Base-by-base conservation (phyloP, 1,284 basidiomycete species). In the Tylopilus sp. region DNA sequence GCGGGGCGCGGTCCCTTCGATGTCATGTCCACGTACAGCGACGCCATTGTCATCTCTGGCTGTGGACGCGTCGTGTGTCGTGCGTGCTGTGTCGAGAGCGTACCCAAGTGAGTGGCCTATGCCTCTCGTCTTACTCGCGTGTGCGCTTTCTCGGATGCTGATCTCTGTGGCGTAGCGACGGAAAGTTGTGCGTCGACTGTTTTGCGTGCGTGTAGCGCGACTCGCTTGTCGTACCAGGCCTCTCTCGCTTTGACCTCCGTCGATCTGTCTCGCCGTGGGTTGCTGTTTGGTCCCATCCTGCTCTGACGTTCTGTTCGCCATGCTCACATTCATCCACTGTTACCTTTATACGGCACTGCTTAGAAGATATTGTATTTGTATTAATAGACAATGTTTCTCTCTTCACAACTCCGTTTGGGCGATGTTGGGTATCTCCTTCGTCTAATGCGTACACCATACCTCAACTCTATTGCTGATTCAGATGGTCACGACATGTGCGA, bases 171-270 rank as follows among this genome's bases (percentile, higher is more conserved):
- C 24, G 41, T 41, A 64, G 63, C 33, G 65, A 68, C 37, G 63
- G 66, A 30, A 66, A 67, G 43, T 17, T 68, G 46, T 64, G 63
- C 31, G 38, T 67, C 33, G 63, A 64, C 40, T 64, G 63, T 44
- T 66, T 67, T 38, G 57, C 59, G 20, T 39, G 56, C 12, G 53
- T 64, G 33, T 64, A 57, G 43, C 15, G 26, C 15, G 29, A 17
- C n/a, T n/a, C n/a, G 21, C 21, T 35, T 28, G 24, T 34, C 40
- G 41, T 30, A 17, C n/a, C 34, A 10, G 18, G 17, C 17, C 17
- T 10, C n/a, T 36, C 8, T 17, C 18, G 18, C 17, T 36, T 12
- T 18, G 5, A 4, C 35, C 5, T 18, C 8, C 18, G 7, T 17
- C 7, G 9, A 7, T 12, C 34, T 14, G 41, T 14, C 12, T 31